Percentiles rank a stretch among this genome's conserved stretches.
Evolutionary conservation across 2,329 filamentous ascomycete genomes (phyloP).

Genomic region (Pseudopithomyces chartarum): DNA sequence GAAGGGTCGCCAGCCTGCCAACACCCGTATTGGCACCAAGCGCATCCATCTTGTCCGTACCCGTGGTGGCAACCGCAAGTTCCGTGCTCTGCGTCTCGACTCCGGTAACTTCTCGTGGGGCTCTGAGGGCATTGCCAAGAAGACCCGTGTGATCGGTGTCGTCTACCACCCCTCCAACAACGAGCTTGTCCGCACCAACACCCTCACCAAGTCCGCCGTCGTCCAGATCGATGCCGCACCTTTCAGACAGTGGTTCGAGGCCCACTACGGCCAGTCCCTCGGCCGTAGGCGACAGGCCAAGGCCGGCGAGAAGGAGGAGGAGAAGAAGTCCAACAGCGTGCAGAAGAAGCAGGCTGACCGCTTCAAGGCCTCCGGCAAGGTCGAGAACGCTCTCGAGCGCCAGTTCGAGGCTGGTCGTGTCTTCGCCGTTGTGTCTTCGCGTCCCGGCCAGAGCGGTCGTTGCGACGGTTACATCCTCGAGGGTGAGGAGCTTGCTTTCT

Average conservation of each 20-base stretch:
- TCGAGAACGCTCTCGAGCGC: constrained; percentile 89
- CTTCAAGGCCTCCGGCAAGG: constrained; percentile 84
- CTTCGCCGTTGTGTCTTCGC: constrained; percentile 88
- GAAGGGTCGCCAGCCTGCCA: constrained; percentile 98
- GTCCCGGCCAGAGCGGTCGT: constrained; percentile 96
- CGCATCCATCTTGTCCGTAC: constrained; percentile 96
- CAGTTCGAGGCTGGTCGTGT: constrained; percentile 99
- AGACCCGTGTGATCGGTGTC: constrained; percentile 98
- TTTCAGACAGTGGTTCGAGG: constrained; percentile 99
- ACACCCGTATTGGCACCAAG: constrained; percentile 98
- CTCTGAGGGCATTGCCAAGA: constrained; percentile 96
- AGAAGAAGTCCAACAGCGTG: constrained; percentile 97
- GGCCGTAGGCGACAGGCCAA: constrained; percentile 93
- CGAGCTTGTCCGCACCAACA: constrained; percentile 99
- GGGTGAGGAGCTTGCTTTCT: constrained; percentile 99
- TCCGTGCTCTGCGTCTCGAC: constrained; percentile 98
- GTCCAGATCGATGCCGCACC: constrained; percentile 98
- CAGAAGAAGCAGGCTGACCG: constrained; percentile 96
- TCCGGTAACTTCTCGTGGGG: constrained; percentile 99
- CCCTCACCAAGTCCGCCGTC: constrained; percentile 97
- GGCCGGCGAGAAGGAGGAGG: constrained; percentile 68
- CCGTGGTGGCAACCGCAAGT: constrained; percentile 99
- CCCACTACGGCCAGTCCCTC: constrained; percentile 92
- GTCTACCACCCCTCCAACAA: constrained; percentile 99
- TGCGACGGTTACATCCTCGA: constrained; percentile 97